Conservation (phyloP, 129 eudicot genomes). For the Helianthus tuberosus region DNA sequence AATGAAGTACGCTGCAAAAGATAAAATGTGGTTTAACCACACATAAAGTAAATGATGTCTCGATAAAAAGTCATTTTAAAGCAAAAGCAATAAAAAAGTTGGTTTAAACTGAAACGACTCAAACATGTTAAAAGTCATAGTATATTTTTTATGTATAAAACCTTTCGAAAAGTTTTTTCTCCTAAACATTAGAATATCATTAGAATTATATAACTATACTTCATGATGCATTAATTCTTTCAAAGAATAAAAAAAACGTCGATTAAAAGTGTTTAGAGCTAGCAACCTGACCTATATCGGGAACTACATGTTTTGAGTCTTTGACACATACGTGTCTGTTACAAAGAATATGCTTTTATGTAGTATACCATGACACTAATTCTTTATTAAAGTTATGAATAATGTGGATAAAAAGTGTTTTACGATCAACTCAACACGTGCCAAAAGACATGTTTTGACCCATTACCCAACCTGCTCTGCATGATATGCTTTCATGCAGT, state of each 20-base stretch:
- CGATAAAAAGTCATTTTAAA: background rate
- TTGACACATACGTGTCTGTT: too few relatives aligned
- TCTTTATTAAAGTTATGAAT: background rate
- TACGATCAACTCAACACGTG: background rate
- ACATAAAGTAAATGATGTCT: background rate
- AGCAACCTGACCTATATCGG: too few relatives aligned
- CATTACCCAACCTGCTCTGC: background rate
- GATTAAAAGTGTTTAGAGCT: too few relatives aligned
- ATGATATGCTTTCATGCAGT: background rate
- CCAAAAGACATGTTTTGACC: slow-evolving; percentile 4
- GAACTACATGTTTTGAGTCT: too few relatives aligned
- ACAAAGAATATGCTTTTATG: too few relatives aligned
- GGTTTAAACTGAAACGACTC: background rate
- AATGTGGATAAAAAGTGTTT: background rate
- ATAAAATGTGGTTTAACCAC: slow-evolving; percentile 5
- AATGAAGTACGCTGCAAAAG: slow-evolving; percentile 18
- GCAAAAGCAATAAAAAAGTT: background rate
- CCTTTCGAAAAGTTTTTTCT: too few relatives aligned
- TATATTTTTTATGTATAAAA: background rate
- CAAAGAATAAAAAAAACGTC: too few relatives aligned
- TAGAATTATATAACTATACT: too few relatives aligned
- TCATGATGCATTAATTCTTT: too few relatives aligned
- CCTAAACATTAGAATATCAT: too few relatives aligned
- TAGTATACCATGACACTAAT: too few relatives aligned
- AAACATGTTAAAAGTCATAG: background rate